Evolutionary conservation across 2,329 filamentous ascomycete genomes (phyloP).

Genomic region (Colletotrichum plurivorum): DNA sequence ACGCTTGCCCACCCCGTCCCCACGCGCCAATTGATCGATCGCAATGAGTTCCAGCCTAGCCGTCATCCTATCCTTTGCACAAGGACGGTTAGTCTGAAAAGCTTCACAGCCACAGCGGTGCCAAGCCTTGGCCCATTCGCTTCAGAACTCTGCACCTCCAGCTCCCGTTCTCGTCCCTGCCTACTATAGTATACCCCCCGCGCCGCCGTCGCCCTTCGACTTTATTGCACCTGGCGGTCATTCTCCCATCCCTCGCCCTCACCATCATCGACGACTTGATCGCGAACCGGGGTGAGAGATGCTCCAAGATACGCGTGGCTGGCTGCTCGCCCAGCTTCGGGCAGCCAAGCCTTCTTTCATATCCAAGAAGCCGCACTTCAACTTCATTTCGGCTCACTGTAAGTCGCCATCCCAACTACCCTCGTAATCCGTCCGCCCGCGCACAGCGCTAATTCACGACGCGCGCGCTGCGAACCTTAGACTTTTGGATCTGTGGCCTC

Average conservation of each 20-base stretch:
- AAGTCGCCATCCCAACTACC: slow-evolving; percentile 50
- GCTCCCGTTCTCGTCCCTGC: background rate
- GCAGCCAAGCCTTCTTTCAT: slow-evolving; percentile 70
- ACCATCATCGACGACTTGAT: slow-evolving; percentile 3
- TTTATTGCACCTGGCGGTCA: slow-evolving; percentile 13
- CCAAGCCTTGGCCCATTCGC: slow-evolving; percentile 36
- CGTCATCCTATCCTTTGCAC: slow-evolving; percentile 38
- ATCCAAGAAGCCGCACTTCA: slow-evolving; percentile 77
- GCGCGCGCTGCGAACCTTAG: slow-evolving; percentile 53
- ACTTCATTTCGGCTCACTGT: slow-evolving; percentile 88
- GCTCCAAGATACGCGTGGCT: slow-evolving; percentile 50
- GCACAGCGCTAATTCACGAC: slow-evolving; percentile 30
- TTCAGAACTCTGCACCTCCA: background rate
- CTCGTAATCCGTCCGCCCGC: slow-evolving; percentile 19
- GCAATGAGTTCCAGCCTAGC: slow-evolving; percentile 37
- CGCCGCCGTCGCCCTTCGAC: slow-evolving; percentile 23
- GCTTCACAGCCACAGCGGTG: slow-evolving; percentile 36
- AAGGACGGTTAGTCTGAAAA: slow-evolving; percentile 37
- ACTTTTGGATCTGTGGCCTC: slow-evolving; percentile 85
- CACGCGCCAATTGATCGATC: slow-evolving; percentile 29
- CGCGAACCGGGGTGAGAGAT: slow-evolving; percentile 42
- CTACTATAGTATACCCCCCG: slow-evolving; percentile 12
- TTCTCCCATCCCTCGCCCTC: slow-evolving; percentile 4
- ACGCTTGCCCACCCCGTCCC: slow-evolving; percentile 19
- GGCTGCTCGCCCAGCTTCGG: slow-evolving; percentile 56